Evolutionary conservation across 768 basidiomycete genomes (phyloP).

Genomic region (Mycena vulgaris): DNA sequence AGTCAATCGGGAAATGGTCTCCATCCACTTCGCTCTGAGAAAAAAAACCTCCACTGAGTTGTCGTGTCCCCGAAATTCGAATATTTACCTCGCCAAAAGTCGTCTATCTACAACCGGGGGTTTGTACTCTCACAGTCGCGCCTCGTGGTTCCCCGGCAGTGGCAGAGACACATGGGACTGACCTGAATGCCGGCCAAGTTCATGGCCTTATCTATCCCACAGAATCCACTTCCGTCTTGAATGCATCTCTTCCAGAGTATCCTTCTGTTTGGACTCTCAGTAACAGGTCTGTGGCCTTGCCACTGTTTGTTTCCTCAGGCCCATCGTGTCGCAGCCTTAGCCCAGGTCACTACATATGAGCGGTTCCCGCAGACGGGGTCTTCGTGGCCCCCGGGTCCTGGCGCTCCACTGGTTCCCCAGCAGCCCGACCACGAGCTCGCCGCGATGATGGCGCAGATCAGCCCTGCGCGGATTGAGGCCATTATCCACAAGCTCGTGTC

Average conservation of each 20-base stretch:
- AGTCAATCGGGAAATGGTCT: too few relatives aligned
- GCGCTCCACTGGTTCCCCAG: conserved; percentile 59
- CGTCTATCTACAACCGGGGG: too few relatives aligned
- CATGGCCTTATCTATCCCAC: neutral
- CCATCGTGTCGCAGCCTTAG: conserved; percentile 12
- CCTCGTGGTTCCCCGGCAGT: too few relatives aligned
- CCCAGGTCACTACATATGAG: conserved; percentile 8
- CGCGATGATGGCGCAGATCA: conserved; percentile 61
- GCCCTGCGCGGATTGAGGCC: conserved; percentile 59
- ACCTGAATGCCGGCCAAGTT: neutral
- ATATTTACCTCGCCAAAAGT: too few relatives aligned
- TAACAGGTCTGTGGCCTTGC: neutral
- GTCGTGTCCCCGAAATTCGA: too few relatives aligned
- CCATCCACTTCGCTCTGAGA: too few relatives aligned
- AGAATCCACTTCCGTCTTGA: neutral
- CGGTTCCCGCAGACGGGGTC: conserved; percentile 17
- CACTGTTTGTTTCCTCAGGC: neutral
- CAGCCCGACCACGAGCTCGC: conserved; percentile 60
- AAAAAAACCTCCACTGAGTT: too few relatives aligned
- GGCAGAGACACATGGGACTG: conserved; percentile 21
- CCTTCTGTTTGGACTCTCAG: conserved; percentile 14
- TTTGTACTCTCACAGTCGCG: too few relatives aligned
- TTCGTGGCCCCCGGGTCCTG: conserved; percentile 68
- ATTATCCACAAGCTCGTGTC: conserved; percentile 68
- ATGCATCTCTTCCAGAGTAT: conserved; percentile 12